Base-by-base conservation (phyloP, 768 basidiomycete species). In the Termitomyces sp. region DNA sequence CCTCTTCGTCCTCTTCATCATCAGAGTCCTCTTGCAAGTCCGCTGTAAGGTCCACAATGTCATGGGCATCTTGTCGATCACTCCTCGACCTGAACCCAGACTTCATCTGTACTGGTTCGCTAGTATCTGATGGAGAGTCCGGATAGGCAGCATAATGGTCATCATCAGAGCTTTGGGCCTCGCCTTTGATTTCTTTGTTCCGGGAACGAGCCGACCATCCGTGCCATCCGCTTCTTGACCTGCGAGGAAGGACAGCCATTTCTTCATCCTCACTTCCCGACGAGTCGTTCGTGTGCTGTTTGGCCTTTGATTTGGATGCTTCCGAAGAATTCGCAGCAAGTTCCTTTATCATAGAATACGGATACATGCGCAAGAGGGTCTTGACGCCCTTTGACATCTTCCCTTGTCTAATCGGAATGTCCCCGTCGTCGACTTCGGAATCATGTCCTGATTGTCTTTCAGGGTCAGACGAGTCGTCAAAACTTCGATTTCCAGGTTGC, bases 141-240 rank as follows among this genome's bases (percentile, higher is more conserved):
- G 30, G 13, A 30, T 30, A 30, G 30, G 30, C 30, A 20, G 32
- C 20, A 22, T 43, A 6, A 26, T 70, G 71, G 28, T 70, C 79
- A 24, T 71, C 65, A 35, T 81, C 79, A 24, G 80, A 80, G 69
- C 84, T 87, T 65, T 88, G 86, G 1, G 84, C 68, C 61, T 88
- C 88, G 7, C 86, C 87, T 60, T 72, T 80, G 53, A 88, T 75
- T 6, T 80, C 58, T 77, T 38, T 64, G 62, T 72, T 68, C 52
- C 62, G 70, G 7, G 73, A 67, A 28, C 68, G 67, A 22, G 60
- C 58, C 30, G 73, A 65, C 45, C 67, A 71, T 48, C 78, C 74
- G 51, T 71, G 65, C 44, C 67, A 71, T 46, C 78, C 74, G 49
- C 72, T 69, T 24, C 78, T 74, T 24, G 82, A 78, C 61, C 81